Conservation (phyloP, 176 grass and related monocot species). For the Carex kokanica region DNA sequence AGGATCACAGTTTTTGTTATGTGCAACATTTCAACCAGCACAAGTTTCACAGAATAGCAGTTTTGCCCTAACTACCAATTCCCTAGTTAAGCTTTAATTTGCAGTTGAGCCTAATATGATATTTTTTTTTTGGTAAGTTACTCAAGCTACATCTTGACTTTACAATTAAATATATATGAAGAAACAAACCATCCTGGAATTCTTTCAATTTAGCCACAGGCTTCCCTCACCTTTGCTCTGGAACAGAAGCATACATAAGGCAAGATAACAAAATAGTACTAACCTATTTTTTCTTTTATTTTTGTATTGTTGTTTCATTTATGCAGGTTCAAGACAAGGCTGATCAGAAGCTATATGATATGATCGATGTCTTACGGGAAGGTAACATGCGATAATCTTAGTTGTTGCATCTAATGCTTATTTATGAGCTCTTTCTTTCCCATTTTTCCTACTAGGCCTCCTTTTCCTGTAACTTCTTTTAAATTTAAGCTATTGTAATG, state of each 20-base stretch:
- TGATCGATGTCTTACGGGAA: conserved; percentile 76
- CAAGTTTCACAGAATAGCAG: background rate
- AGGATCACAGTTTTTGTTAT: background rate
- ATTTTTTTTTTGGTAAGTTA: background rate
- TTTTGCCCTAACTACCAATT: background rate
- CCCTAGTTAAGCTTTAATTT: background rate
- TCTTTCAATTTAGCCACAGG: background rate
- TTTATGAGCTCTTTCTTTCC: background rate
- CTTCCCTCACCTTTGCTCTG: background rate
- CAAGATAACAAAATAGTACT: background rate
- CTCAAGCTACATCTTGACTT: background rate
- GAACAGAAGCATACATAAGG: background rate
- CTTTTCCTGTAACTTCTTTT: background rate
- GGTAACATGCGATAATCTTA: conserved; percentile 45
- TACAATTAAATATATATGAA: background rate
- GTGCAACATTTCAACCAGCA: background rate
- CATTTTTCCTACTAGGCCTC: background rate
- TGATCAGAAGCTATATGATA: conserved; percentile 68
- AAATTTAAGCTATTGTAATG: background rate
- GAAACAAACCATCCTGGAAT: background rate
- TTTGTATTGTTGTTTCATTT: background rate
- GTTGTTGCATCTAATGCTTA: background rate
- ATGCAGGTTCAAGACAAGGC: conserved; percentile 69
- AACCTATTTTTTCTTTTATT: background rate
- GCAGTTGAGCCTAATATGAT: background rate